Evolutionary conservation across 768 basidiomycete genomes (phyloP).

Genomic region (Pisolithus albus): DNA sequence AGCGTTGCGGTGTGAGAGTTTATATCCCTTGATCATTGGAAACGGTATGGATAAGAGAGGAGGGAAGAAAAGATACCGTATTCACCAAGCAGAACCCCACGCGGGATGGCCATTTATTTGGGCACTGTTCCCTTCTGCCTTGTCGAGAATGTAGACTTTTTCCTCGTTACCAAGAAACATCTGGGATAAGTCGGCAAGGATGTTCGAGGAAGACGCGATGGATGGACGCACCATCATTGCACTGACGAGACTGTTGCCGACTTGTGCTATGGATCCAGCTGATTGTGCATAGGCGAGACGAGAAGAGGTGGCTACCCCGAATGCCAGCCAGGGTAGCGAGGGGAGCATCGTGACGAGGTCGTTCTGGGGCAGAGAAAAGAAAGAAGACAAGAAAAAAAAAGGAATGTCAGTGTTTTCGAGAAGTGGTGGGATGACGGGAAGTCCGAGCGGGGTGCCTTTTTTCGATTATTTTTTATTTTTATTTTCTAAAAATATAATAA

Average conservation of each 20-base stretch:
- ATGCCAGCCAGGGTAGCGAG: conserved; percentile 34
- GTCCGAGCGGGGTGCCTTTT: neutral
- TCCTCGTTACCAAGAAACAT: conserved; percentile 75
- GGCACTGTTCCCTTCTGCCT: conserved; percentile 68
- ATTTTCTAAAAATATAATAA: too few relatives aligned
- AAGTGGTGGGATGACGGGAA: neutral
- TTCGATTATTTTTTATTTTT: neutral
- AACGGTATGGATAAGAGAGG: too few relatives aligned
- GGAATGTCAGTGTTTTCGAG: neutral
- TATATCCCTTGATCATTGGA: conserved; percentile 45
- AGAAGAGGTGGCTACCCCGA: conserved; percentile 37
- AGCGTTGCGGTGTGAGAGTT: conserved; percentile 47
- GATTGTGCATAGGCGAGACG: conserved; percentile 17
- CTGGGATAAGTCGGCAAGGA: conserved; percentile 26
- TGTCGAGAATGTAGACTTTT: conserved; percentile 87
- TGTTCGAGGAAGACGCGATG: neutral
- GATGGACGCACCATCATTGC: conserved; percentile 43
- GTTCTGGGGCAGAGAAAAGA: neutral
- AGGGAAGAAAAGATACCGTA: neutral
- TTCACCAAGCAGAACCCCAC: conserved; percentile 62
- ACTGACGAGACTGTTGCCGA: conserved; percentile 34
- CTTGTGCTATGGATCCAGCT: conserved; percentile 14
- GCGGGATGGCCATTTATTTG: conserved; percentile 65
- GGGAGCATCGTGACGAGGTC: conserved; percentile 19
- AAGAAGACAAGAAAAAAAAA: neutral